Evolutionary conservation across 805 yeast species (phyloP), one percentile per base, ranked within the genome.

Genomic region (Metschnikowia lunata): DNA sequence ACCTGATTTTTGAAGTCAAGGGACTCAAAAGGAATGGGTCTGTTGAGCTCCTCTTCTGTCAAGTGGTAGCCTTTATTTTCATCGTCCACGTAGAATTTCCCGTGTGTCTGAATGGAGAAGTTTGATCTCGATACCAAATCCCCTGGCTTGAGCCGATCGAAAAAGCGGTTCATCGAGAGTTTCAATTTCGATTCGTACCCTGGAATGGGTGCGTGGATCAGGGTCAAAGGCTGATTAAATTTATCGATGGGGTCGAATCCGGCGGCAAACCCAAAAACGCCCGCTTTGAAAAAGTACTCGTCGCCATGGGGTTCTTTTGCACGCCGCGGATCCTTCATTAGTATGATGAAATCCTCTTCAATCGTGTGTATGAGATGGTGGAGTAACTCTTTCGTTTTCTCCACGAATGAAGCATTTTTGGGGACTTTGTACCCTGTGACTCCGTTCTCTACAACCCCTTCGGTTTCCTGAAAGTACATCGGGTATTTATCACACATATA

Each of bases 231-330:
- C 27, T 52, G 60, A 43, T 69, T 61, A 51, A 71, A 63, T 13
- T 69, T 57, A 37, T 66, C 68, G 10, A 28, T 30, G 1, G 76
- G 76, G 41, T 68, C 60, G 42, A 71, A 71, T 0, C 76, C 76
- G 18, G 72, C 72, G 1, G 76, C 74, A 58, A 71, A 71, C 6
- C 71, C 75, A 58, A 70, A 71, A 1, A 71, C 58, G 0, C 75
- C 75, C 1, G 64, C 75, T 48, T 70, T 71, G 62, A 69, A 69
- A 47, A 50, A 64, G 50, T 69, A 69, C 50, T 71, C 76, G 2
- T 59, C 52, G 0, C 70, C 71, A 35, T 62, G 59, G 7, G 53
- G 49, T 38, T 62, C 67, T 32, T 61, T 40, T 23, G 50, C 52
- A 28, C 58, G 47, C 4, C 57, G 26, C 0, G 66, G 65, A 38